These are phyloP conservation scores for Termitomyces sp. DNA, from an alignment of 1,284 basidiomycete genomes.

Conservation along the genomic window DNA sequence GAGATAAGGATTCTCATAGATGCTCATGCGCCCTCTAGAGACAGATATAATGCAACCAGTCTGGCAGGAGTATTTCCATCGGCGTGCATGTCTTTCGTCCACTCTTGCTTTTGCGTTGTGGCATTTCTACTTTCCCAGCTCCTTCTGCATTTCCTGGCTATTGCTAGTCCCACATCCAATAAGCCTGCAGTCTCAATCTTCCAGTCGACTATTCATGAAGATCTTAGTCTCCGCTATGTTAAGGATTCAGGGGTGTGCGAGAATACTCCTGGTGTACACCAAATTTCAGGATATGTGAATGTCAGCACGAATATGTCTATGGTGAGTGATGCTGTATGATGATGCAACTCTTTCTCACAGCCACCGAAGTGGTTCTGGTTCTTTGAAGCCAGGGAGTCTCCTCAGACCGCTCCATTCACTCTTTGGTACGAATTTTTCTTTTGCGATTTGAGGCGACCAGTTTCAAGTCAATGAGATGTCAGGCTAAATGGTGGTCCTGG, in stretches of 20 bases:
- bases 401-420: slow-evolving; percentile 60
- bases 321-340: slow-evolving; percentile 29
- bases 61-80: not conserved
- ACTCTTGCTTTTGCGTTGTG: not conserved
- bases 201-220: slow-evolving; percentile 24
- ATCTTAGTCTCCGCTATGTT: slow-evolving; percentile 44
- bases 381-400: slow-evolving; percentile 55
- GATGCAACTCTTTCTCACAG: not conserved
- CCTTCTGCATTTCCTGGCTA: too few species aligned
- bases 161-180: not conserved
- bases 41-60: not conserved
- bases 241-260: slow-evolving; percentile 69
- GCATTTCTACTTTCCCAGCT: not conserved
- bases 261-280: slow-evolving; percentile 60
- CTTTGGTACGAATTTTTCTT: slow-evolving; percentile 39
- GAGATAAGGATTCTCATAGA: not conserved
- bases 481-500: slow-evolving; percentile 60
- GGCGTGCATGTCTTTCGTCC: not conserved
- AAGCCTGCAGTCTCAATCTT: slow-evolving; percentile 16
- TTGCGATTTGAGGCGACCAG: too few species aligned
- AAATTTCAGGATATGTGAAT: slow-evolving; percentile 65
- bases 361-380: slow-evolving; percentile 63
- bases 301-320: slow-evolving; percentile 58
- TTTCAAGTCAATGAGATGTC: slow-evolving; percentile 3
- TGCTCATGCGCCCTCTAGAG: too few species aligned